A percentile compares a stretch with the other conserved stretches of the same genome.
These are phyloP conservation scores for Psilocybe cyanescens DNA, from an alignment of 768 basidiomycete genomes.

Conservation along the genomic window DNA sequence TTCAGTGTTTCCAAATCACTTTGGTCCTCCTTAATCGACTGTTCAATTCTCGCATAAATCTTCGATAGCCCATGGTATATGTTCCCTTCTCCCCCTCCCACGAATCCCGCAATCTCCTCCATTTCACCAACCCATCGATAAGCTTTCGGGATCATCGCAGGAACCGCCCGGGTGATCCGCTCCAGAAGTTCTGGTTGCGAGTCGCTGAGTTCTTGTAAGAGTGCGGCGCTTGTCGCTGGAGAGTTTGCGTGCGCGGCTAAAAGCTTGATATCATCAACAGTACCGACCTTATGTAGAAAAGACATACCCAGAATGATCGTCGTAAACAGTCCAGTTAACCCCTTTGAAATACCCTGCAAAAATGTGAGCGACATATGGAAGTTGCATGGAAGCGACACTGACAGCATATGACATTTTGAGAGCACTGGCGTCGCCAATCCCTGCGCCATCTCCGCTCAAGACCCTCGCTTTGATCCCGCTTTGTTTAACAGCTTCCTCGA, in stretches of 20 bases:
- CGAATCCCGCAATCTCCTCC: slow-evolving; percentile 64
- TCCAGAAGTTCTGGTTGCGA: slow-evolving; percentile 51
- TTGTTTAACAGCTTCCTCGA: slow-evolving; percentile 41
- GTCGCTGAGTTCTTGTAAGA: slow-evolving; percentile 48
- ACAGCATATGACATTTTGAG: slow-evolving; percentile 70
- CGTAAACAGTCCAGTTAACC: slow-evolving; percentile 52
- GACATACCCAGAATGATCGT: slow-evolving; percentile 57
- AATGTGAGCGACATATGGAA: slow-evolving; percentile 3
- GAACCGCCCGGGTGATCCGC: slow-evolving; percentile 40
- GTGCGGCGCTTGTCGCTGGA: slow-evolving; percentile 62
- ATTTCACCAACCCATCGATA: slow-evolving; percentile 69
- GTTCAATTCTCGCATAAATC: slow-evolving; percentile 47
- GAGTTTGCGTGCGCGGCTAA: slow-evolving; percentile 60
- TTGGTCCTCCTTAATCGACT: slow-evolving; percentile 36
- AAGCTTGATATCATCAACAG: not conserved
- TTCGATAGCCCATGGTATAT: slow-evolving; percentile 52
- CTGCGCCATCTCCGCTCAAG: slow-evolving; percentile 49
- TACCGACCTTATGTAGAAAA: slow-evolving; percentile 5
- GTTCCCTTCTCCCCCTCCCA: slow-evolving; percentile 46
- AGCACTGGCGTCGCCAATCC: slow-evolving; percentile 62
- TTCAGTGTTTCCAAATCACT: slow-evolving; percentile 43
- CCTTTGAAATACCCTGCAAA: slow-evolving; percentile 58
- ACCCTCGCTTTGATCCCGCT: slow-evolving; percentile 48
- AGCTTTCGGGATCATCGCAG: slow-evolving; percentile 61
- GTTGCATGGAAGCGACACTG: slow-evolving; percentile 21